Evolutionary conservation across 768 basidiomycete species (phyloP).

Genomic region (Antrodiella citrinella): DNA sequence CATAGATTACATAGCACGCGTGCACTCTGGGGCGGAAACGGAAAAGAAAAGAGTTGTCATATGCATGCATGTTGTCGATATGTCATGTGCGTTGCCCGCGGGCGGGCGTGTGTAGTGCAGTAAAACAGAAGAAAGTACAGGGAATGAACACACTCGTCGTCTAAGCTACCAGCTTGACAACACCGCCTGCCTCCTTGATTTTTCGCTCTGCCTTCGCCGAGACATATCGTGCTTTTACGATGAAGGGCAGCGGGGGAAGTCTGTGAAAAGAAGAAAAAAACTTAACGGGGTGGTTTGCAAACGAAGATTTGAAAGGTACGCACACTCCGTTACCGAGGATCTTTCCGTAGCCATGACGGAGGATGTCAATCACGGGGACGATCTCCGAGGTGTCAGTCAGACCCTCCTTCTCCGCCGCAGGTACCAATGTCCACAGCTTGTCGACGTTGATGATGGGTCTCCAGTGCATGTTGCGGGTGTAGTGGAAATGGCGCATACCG

Average conservation of each 20-base stretch:
- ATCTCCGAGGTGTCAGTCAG: conserved; percentile 67
- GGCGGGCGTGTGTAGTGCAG: conserved; percentile 9
- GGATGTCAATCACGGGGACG: conserved; percentile 92
- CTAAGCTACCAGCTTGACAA: conserved; percentile 88
- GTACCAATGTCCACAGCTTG: conserved; percentile 91
- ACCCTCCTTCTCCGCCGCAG: conserved; percentile 73
- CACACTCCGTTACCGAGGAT: conserved; percentile 91
- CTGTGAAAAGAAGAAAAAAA: conserved; percentile 35
- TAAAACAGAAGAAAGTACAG: conserved; percentile 21
- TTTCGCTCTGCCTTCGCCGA: conserved; percentile 82
- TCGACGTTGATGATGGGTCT: conserved; percentile 97
- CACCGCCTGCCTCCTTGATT: conserved; percentile 92
- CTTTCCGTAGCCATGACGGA: conserved; percentile 81
- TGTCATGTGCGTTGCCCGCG: not conserved
- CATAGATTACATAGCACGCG: no score
- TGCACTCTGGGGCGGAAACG: no score
- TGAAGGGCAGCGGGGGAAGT: conserved; percentile 87
- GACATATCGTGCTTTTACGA: conserved; percentile 96
- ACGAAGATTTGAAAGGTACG: conserved; percentile 25
- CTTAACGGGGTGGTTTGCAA: conserved; percentile 7
- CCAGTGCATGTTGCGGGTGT: conserved; percentile 87
- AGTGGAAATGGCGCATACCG: conserved; percentile 99
- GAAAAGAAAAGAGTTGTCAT: no score
- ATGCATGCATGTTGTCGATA: conserved; percentile 16
- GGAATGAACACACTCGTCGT: conserved; percentile 10